Evolutionary conservation across 2,329 filamentous ascomycete species (phyloP), one percentile per base, ranked within the genome.

Genomic region (Fusarium clavum): DNA sequence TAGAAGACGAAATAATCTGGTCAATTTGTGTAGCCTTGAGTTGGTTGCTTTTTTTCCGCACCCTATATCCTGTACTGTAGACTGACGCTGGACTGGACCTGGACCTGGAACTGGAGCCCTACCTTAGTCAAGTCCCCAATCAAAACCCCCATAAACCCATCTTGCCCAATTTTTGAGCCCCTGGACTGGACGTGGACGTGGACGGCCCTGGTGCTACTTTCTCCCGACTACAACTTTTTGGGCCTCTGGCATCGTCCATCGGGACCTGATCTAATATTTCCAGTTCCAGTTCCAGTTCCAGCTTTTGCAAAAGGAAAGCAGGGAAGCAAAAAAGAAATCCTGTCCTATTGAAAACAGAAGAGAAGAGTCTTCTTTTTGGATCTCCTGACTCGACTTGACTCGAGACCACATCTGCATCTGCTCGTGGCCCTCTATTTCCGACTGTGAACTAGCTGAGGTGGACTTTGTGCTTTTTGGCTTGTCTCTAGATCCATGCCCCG

Each of bases 401-500:
- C 29, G 44, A 55, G 47, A 45, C 44, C 44, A 25, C 43, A 20
- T 27, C 29, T 68, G 46, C 54, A 52, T 63, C 59, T 44, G 67
- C 56, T 52, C 49, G 47, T 58, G 57, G 64, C 53, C 69, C 64
- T 27, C 49, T 25, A 52, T 52, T 61, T 70, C 49, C 56, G 64
- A 72, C 52, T 69, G 68, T 71, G 68, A 65, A 61, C 68, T 61
- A 60, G 43, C 52, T 64, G 47, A 46, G 27, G 56, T 61, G 46
- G 46, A 62, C 56, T 67, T 52, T 57, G 63, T 70, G 55, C 48
- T 71, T 58, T 62, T 57, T 70, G 69, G 69, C 64, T 60, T 56
- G 67, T 71, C 70, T 65, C 69, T 75, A 72, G 67, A 74, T 38
- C 34, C 34, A 38, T 75, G 73, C 73, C 73, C 73, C 73, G 73